Conservation (phyloP, 495 filamentous ascomycete species). For the Aspergillus sparsus region DNA sequence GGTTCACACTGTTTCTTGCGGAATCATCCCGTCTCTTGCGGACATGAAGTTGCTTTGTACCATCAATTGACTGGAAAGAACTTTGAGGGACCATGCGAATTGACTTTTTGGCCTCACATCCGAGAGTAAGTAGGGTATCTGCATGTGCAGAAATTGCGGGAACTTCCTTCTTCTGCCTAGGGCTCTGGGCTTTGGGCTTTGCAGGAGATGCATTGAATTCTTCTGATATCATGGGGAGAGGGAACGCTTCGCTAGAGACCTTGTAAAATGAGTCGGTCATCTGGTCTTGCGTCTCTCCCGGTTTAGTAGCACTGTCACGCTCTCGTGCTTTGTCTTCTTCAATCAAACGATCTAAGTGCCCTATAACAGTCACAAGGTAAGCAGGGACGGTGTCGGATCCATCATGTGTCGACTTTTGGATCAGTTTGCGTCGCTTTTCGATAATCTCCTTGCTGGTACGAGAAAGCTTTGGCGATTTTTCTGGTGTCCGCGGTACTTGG, state of each 20-base stretch:
- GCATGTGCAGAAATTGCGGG: background rate
- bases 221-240: conserved; percentile 57
- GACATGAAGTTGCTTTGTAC: conserved; percentile 54
- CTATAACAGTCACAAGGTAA: conserved; percentile 60
- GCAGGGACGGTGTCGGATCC: conserved; percentile 41
- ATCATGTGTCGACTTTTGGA: conserved; percentile 45
- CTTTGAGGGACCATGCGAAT: conserved; percentile 52
- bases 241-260: conserved; percentile 34
- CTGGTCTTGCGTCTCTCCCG: conserved; percentile 39
- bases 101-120: conserved; percentile 33
- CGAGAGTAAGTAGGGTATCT: background rate
- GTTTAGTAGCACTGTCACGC: conserved; percentile 18
- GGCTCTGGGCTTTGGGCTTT: background rate
- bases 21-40: conserved; percentile 47
- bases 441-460: conserved; percentile 54
- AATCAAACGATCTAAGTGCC: conserved; percentile 63
- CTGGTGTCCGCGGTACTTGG: conserved; percentile 1
- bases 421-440: conserved; percentile 58
- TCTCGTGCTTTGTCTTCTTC: conserved; percentile 40
- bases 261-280: conserved; percentile 59
- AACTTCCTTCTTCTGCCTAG: background rate
- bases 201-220: background rate
- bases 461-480: conserved; percentile 32
- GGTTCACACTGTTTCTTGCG: conserved; percentile 1
- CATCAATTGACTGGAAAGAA: conserved; percentile 41